Conservation (phyloP, 768 basidiomycete genomes). For the Tricholoma saponaceum region DNA sequence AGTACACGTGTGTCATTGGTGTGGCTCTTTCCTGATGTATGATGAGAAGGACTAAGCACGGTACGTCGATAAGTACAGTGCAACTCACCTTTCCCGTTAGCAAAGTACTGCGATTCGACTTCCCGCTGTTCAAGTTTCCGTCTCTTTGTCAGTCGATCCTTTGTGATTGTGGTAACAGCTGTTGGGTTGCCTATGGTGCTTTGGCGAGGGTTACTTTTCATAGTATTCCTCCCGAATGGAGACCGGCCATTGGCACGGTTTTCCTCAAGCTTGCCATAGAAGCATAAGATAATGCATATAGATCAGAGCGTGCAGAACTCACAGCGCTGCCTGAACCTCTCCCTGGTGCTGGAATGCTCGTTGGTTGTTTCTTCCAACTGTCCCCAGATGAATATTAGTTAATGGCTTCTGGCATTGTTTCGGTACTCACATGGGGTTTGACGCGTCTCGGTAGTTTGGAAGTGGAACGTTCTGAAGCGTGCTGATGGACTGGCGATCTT, state of each 20-base stretch:
- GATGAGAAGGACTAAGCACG: background rate
- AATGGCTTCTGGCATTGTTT: background rate
- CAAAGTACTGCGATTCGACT: background rate
- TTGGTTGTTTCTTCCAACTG: constrained; percentile 4
- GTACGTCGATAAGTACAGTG: background rate
- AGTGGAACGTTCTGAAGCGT: background rate
- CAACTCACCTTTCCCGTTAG: background rate
- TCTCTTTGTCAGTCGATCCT: background rate
- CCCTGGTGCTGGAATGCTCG: background rate
- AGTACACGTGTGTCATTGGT: background rate
- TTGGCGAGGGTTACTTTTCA: background rate
- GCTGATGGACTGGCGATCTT: constrained; percentile 1
- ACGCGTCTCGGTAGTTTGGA: constrained; percentile 8
- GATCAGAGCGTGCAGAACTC: background rate
- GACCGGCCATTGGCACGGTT: background rate
- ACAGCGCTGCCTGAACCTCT: background rate
- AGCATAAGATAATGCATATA: background rate
- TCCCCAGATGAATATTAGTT: background rate
- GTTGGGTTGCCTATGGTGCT: background rate
- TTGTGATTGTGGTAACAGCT: background rate
- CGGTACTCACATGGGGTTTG: constrained; percentile 4
- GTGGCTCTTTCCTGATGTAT: background rate
- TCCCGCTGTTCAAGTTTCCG: background rate
- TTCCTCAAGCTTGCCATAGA: background rate
- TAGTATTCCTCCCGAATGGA: background rate